phyloP scores from a whole-genome alignment of 2,329 filamentous ascomycete genomes.

The Stylonectria norvegica region DNA sequence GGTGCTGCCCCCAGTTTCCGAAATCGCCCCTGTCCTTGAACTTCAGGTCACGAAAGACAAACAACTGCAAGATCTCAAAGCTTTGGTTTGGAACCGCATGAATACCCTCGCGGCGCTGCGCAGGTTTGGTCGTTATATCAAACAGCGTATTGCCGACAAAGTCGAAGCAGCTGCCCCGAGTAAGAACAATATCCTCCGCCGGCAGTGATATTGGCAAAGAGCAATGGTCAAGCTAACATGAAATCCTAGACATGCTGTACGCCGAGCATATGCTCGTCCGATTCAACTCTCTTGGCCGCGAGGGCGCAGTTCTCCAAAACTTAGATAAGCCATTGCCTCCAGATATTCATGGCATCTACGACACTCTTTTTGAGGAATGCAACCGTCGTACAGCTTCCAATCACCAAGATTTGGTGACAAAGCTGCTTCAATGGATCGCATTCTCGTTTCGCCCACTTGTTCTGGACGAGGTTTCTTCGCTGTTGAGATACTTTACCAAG shows the following conservation, averaged over 20 bases:
- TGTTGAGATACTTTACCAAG: conserved; percentile 15
- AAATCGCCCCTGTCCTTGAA: conserved; percentile 1
- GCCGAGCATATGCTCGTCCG: conserved; percentile 33
- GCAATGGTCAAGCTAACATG: neutral
- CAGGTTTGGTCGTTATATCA: conserved; percentile 28
- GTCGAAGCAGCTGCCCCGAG: conserved; percentile 30
- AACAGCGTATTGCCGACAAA: conserved; percentile 28
- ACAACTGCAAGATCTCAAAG: conserved; percentile 27
- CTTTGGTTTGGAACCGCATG: conserved; percentile 26
- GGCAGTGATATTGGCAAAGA: neutral
- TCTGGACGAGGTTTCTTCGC: conserved; percentile 19
- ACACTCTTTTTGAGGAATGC: conserved; percentile 23
- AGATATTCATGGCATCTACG: conserved; percentile 26
- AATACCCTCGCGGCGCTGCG: conserved; percentile 22
- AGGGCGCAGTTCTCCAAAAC: conserved; percentile 30
- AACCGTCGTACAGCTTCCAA: conserved; percentile 19
- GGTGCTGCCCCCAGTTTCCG: conserved; percentile 5
- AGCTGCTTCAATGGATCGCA: conserved; percentile 28
- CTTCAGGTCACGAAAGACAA: conserved; percentile 27
- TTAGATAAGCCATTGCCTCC: conserved; percentile 24
- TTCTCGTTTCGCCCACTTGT: conserved; percentile 22
- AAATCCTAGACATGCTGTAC: conserved; percentile 33
- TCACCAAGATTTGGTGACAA: conserved; percentile 16
- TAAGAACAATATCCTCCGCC: no score
- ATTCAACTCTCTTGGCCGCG: conserved; percentile 30